Evolutionary conservation across 305 asterid genomes (phyloP).

Genomic region (Solanum aculeatissimum): DNA sequence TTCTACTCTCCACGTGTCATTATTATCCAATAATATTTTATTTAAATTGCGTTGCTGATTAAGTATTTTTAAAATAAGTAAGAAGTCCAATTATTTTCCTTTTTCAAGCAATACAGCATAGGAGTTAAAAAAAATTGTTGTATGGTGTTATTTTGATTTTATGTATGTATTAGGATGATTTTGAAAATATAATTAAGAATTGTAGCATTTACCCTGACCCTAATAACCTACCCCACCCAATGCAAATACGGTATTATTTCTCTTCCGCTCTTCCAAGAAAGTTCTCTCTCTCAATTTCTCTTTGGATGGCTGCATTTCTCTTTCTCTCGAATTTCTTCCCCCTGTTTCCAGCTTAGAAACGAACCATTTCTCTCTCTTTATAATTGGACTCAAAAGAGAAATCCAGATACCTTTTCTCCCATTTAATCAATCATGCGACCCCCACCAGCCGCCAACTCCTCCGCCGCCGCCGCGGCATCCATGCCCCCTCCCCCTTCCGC

Average conservation of each 20-base stretch:
- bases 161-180: too few relatives aligned
- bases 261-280: conserved; percentile 27
- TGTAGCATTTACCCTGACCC: background rate
- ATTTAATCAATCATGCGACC: conserved; percentile 39
- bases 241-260: background rate
- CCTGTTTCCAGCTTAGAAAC: background rate
- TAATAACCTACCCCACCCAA: background rate
- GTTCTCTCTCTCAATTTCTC: conserved; percentile 2
- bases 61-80: too few relatives aligned
- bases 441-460: conserved; percentile 9
- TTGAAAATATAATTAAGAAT: too few relatives aligned
- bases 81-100: background rate
- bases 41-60: too few relatives aligned
- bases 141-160: too few relatives aligned
- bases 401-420: background rate
- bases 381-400: background rate
- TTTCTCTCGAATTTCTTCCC: conserved; percentile 2
- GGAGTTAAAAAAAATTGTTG: background rate
- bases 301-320: background rate
- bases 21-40: too few relatives aligned
- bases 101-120: background rate
- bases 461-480: background rate
- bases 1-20: too few relatives aligned
- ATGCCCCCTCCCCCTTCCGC: background rate
- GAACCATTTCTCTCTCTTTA: background rate